phyloP scores from a whole-genome alignment of 2,329 filamentous ascomycete species.

The Helminthosporium solani region DNA sequence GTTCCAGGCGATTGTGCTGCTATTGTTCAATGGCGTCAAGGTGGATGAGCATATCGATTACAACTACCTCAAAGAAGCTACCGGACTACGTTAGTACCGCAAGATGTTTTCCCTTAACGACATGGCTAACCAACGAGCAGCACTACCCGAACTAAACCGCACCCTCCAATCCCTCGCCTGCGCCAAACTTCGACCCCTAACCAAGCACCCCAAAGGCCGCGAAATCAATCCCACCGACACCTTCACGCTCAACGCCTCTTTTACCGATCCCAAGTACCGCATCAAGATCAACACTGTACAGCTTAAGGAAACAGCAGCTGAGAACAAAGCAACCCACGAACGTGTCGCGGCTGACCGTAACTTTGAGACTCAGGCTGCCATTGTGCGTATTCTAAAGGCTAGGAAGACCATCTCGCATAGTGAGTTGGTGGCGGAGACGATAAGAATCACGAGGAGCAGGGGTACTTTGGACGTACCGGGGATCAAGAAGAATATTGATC shows the following conservation, averaged over 20 bases:
- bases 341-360: constrained; percentile 85
- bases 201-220: constrained; percentile 79
- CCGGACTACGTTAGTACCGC: constrained; percentile 63
- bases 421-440: constrained; percentile 89
- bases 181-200: constrained; percentile 79
- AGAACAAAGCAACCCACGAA: constrained; percentile 92
- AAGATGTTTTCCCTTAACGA: neutral
- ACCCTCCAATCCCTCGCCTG: constrained; percentile 95
- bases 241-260: constrained; percentile 77
- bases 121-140: constrained; percentile 38
- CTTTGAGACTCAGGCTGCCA: constrained; percentile 95
- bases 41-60: constrained; percentile 69
- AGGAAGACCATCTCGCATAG: constrained; percentile 82
- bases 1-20: constrained; percentile 86
- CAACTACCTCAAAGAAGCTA: constrained; percentile 70
- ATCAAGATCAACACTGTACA: constrained; percentile 99
- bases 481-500: constrained; percentile 97
- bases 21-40: constrained; percentile 79
- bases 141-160: constrained; percentile 76
- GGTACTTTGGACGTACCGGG: constrained; percentile 82
- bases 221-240: constrained; percentile 78
- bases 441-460: constrained; percentile 81
- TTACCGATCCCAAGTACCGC: constrained; percentile 78
- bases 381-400: constrained; percentile 96
- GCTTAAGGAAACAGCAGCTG: constrained; percentile 90